phyloP scores from a whole-genome alignment of 2,329 filamentous ascomycete genomes.

The Botrytis porri region DNA sequence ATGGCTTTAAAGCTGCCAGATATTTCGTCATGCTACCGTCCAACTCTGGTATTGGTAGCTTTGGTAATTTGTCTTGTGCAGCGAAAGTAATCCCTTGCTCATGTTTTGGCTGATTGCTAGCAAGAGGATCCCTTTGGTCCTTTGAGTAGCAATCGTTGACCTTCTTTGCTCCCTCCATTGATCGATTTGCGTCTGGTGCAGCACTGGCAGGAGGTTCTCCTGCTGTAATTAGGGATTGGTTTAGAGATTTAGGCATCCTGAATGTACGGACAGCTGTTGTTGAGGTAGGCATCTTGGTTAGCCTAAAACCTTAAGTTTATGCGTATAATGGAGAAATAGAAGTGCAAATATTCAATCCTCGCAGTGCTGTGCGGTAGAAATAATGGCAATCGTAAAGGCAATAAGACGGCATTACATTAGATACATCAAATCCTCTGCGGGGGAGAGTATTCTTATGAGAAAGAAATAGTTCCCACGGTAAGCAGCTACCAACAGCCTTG shows the following conservation, averaged over 20 bases:
- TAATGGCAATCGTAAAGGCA: slow-evolving; percentile 87
- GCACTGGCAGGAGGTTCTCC: slow-evolving; percentile 24
- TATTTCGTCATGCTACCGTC: slow-evolving; percentile 77
- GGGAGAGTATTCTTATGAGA: background rate
- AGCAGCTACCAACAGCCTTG: slow-evolving; percentile 23
- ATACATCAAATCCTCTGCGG: slow-evolving; percentile 7
- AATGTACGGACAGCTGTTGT: slow-evolving; percentile 68
- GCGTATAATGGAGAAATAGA: slow-evolving; percentile 73
- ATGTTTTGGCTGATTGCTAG: slow-evolving; percentile 46
- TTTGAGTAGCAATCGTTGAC: slow-evolving; percentile 47
- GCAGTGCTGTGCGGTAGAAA: slow-evolving; percentile 86
- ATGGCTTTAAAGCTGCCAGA: slow-evolving; percentile 70
- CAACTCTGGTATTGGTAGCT: slow-evolving; percentile 88
- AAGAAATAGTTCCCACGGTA: background rate
- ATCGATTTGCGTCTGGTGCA: slow-evolving; percentile 38
- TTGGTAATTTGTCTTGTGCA: slow-evolving; percentile 82
- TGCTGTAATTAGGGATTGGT: slow-evolving; percentile 59
- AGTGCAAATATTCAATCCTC: slow-evolving; percentile 79
- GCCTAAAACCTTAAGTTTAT: slow-evolving; percentile 45
- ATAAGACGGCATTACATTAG: slow-evolving; percentile 66
- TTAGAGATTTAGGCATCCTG: slow-evolving; percentile 68
- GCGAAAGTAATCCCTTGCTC: slow-evolving; percentile 79
- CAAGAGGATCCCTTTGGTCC: slow-evolving; percentile 47
- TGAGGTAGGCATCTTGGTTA: slow-evolving; percentile 57
- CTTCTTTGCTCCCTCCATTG: slow-evolving; percentile 52